Conservation (phyloP, 129 eudicot species). For the Logfia minima region DNA sequence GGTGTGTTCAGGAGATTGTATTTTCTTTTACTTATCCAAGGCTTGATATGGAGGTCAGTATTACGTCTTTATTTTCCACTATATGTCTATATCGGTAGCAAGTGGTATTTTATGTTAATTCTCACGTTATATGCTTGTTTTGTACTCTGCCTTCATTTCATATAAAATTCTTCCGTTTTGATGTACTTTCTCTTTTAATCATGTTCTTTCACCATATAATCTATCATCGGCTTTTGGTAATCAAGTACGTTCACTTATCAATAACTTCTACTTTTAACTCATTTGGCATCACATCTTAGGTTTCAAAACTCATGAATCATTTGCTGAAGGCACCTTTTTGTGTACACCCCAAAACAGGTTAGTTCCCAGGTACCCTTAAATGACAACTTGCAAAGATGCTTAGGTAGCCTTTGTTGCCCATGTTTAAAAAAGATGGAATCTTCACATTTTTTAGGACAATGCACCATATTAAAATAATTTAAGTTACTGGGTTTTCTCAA, state of each 20-base stretch:
- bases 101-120: neutral
- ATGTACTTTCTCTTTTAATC: neutral
- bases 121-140: neutral
- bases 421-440: neutral
- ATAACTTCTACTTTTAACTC: neutral
- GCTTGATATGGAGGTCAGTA: conserved; percentile 90
- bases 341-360: conserved; percentile 96
- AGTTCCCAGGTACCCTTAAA: neutral
- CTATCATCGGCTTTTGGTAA: conserved; percentile 1
- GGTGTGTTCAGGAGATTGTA: conserved; percentile 88
- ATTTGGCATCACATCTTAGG: conserved; percentile 50
- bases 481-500: neutral
- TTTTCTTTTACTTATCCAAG: conserved; percentile 88
- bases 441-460: neutral
- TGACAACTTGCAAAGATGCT: neutral
- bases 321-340: conserved; percentile 97
- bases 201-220: conserved; percentile 4
- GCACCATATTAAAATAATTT: neutral
- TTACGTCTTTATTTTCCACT: neutral
- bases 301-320: conserved; percentile 93
- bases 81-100: neutral
- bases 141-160: neutral
- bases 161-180: neutral
- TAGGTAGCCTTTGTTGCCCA: neutral
- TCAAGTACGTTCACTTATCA: neutral